Evolutionary conservation across 2,329 filamentous ascomycete species (phyloP).

Genomic region (Colletotrichum truncatum): DNA sequence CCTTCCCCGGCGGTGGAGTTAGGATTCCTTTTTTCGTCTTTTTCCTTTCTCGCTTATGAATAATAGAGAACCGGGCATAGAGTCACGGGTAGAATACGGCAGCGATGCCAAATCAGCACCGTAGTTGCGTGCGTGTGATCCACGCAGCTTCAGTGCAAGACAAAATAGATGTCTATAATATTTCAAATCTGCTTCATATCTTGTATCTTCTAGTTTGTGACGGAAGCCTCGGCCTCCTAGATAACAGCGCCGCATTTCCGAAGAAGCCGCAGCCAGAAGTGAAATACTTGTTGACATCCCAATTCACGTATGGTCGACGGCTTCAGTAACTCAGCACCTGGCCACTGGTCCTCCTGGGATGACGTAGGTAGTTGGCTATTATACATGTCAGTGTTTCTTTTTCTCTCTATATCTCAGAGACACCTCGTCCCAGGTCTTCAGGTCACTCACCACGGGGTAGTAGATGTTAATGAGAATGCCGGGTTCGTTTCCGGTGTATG

Average conservation of each 20-base stretch:
- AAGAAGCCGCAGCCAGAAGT: too few relatives aligned
- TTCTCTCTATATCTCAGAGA: too few relatives aligned
- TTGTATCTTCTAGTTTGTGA: too few relatives aligned
- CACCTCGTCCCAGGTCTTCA: too few relatives aligned
- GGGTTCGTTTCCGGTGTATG: slow-evolving; percentile 22
- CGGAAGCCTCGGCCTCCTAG: too few relatives aligned
- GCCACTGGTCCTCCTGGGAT: slow-evolving; percentile 27
- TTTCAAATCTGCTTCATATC: too few relatives aligned
- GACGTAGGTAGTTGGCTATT: slow-evolving; percentile 24
- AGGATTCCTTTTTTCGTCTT: neutral
- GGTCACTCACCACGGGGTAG: slow-evolving; percentile 24
- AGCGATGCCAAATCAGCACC: slow-evolving; percentile 9
- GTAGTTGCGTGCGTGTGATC: neutral
- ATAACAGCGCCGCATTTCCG: too few relatives aligned
- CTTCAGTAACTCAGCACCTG: slow-evolving; percentile 11
- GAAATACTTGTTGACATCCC: too few relatives aligned
- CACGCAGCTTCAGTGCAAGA: neutral
- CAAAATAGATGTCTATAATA: too few relatives aligned
- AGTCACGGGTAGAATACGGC: neutral
- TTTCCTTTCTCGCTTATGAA: neutral
- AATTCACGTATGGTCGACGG: too few relatives aligned
- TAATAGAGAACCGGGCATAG: neutral
- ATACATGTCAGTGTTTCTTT: neutral
- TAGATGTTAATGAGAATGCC: slow-evolving; percentile 31
- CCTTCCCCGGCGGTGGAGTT: neutral